A percentile compares a stretch with the other conserved stretches of the same genome.
phyloP scores from a whole-genome alignment of 1,284 basidiomycete genomes.

The Mixia osmundae region DNA sequence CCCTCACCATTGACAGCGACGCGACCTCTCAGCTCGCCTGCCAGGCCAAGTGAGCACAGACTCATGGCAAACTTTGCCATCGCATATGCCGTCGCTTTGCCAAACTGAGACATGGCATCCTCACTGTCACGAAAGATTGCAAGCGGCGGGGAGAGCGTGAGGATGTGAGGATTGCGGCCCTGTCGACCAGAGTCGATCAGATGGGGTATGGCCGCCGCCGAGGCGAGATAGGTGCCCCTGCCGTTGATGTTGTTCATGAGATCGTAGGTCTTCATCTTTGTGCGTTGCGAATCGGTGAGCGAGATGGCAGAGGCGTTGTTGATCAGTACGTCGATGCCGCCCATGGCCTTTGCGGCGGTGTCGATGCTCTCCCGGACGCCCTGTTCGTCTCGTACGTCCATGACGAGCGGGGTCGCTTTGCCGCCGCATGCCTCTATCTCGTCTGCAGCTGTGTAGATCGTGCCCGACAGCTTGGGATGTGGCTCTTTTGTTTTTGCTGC shows the following conservation, averaged over 20 bases:
- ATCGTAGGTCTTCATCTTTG: conserved; percentile 16
- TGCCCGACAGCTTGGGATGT: conserved; percentile 19
- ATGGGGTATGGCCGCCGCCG: conserved; percentile 18
- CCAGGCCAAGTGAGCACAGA: too few relatives aligned
- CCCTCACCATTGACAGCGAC: too few relatives aligned
- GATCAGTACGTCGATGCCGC: conserved; percentile 19
- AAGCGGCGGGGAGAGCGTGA: too few relatives aligned
- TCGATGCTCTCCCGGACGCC: conserved; percentile 17
- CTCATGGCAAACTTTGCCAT: too few relatives aligned
- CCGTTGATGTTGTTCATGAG: conserved; percentile 18
- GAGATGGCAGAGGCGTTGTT: conserved; percentile 22
- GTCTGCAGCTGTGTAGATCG: conserved; percentile 20
- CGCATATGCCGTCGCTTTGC: too few relatives aligned
- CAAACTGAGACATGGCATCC: too few relatives aligned
- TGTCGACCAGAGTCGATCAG: conserved; percentile 12
- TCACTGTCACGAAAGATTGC: too few relatives aligned
- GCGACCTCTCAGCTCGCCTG: too few relatives aligned
- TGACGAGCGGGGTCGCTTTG: conserved; percentile 16
- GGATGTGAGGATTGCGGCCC: conserved; percentile 18
- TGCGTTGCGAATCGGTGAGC: conserved; percentile 13
- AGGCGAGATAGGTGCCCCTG: conserved; percentile 18
- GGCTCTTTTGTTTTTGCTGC: conserved; percentile 12
- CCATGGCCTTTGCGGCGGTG: conserved; percentile 13
- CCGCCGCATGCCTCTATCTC: conserved; percentile 17
- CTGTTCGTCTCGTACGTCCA: conserved; percentile 18